Evolutionary conservation across 2,329 filamentous ascomycete genomes (phyloP), one percentile per base, ranked within the genome.

Genomic region (Fusarium hostae): DNA sequence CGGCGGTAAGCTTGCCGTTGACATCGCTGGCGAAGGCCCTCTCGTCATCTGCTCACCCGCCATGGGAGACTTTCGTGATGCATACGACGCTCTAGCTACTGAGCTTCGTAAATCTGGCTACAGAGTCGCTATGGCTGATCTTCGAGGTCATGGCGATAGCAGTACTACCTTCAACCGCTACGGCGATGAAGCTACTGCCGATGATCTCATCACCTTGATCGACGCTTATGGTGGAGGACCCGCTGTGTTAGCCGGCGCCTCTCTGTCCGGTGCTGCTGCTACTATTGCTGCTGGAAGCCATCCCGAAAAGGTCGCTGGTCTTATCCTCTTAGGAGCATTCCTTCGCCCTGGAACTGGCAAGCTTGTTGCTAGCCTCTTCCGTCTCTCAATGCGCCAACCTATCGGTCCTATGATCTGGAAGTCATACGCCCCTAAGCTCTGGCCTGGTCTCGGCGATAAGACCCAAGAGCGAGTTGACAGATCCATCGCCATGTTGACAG

Each of bases 21-120:
- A 72, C 2, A 45, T 72, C 5, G 54, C 62, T 1, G 69, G 69
- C 5, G 51, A 66, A 6, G 69, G 69, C 1, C 69, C 69, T 15
- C 68, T 72, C 1, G 30, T 72, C 34, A 66, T 72, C 47, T 72
- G 69, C 20, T 72, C 69, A 3, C 69, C 69, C 2, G 69, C 37
- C 0, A 57, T 72, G 68, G 69, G 69, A n/a, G 69, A 72, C 4
- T 70, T 71, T 2, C 64, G 69, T 26, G 69, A 72, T 22, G 64
- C 56, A 39, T 72, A 69, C 16, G 45, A 40, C 0, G 59, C 69
- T 13, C 12, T 72, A 1, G 69, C 69, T 7, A 50, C 10, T 0
- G 52, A 64, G 4, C 64, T 72, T 24, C 55, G 55, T 2, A 37
- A 54, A 20, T 37, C 56, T 2, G 68, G 69, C 13, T 72, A 62